A percentile compares a stretch with the other conserved stretches of the same genome.
Evolutionary conservation across 2,329 filamentous ascomycete species (phyloP).

Genomic region (Diaporthe sp.): DNA sequence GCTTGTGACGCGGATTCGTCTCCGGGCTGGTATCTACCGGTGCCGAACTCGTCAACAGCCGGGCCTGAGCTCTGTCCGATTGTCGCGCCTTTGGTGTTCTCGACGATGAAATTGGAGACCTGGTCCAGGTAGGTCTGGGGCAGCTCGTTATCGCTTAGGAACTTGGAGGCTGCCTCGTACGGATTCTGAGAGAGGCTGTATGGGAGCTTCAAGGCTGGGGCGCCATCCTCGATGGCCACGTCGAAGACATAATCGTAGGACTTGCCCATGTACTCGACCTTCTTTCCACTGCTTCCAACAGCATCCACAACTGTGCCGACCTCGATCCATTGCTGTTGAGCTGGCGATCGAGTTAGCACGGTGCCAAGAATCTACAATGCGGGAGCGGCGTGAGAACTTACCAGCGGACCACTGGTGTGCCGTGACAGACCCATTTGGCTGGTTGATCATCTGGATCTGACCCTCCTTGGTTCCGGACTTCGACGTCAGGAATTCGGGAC

Average conservation of each 20-base stretch:
- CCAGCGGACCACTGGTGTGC: slow-evolving; percentile 88
- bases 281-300: slow-evolving; percentile 84
- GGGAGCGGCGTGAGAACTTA: slow-evolving; percentile 36
- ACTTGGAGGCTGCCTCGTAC: slow-evolving; percentile 91
- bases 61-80: slow-evolving; percentile 74
- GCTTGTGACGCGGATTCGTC: slow-evolving; percentile 59
- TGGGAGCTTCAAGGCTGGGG: slow-evolving; percentile 92
- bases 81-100: slow-evolving; percentile 89
- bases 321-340: slow-evolving; percentile 82
- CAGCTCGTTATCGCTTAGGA: slow-evolving; percentile 89
- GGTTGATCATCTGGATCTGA: slow-evolving; percentile 91
- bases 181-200: slow-evolving; percentile 94
- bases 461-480: slow-evolving; percentile 96
- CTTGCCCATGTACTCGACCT: slow-evolving; percentile 83
- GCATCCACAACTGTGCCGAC: slow-evolving; percentile 96
- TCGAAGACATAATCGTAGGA: slow-evolving; percentile 98
- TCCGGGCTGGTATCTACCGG: slow-evolving; percentile 83
- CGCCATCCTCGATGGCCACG: slow-evolving; percentile 95
- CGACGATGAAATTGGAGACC: slow-evolving; percentile 91
- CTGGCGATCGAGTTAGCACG: slow-evolving; percentile 49
- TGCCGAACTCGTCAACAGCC: slow-evolving; percentile 80
- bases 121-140: slow-evolving; percentile 90
- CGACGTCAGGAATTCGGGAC: slow-evolving; percentile 85
- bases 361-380: neutral
- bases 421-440: slow-evolving; percentile 84